phyloP scores from a whole-genome alignment of 768 basidiomycete species.

The Asterophora lycoperdoides region DNA sequence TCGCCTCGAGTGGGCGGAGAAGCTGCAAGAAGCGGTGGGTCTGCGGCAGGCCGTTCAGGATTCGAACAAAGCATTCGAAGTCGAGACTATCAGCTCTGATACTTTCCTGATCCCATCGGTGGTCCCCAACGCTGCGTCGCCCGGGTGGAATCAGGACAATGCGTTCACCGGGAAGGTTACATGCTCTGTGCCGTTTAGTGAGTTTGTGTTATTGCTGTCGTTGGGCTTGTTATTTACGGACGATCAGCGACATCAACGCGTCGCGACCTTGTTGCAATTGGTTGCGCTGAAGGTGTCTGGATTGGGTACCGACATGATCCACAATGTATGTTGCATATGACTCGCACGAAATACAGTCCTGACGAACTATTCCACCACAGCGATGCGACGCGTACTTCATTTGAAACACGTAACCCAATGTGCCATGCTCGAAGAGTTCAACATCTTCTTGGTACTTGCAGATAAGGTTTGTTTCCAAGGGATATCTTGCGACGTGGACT shows the following conservation, averaged over 20 bases:
- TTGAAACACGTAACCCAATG: constrained; percentile 92
- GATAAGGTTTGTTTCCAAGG: constrained; percentile 58
- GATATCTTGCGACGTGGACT: not conserved
- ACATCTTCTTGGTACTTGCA: constrained; percentile 92
- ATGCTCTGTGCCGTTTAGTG: constrained; percentile 91
- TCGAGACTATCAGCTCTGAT: constrained; percentile 83
- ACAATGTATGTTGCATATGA: constrained; percentile 48
- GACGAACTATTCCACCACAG: constrained; percentile 33
- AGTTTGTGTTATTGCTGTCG: constrained; percentile 29
- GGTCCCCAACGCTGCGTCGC: constrained; percentile 39
- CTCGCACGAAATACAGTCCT: not conserved
- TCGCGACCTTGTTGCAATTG: constrained; percentile 84
- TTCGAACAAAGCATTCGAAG: constrained; percentile 91
- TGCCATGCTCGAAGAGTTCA: constrained; percentile 94
- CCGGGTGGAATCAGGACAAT: constrained; percentile 72
- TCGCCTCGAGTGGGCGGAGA: constrained; percentile 84
- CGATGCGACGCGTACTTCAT: constrained; percentile 90
- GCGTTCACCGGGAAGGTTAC: constrained; percentile 83
- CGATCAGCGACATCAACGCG: constrained; percentile 76
- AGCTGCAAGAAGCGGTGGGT: constrained; percentile 83
- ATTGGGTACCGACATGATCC: constrained; percentile 93
- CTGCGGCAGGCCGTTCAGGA: constrained; percentile 85
- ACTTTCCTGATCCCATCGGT: constrained; percentile 80
- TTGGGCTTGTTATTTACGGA: not conserved
- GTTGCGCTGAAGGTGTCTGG: constrained; percentile 96